Evolutionary conservation across 306 rosid genomes (phyloP), one percentile per base, ranked within the genome.

Genomic region (Castanospermum australe): DNA sequence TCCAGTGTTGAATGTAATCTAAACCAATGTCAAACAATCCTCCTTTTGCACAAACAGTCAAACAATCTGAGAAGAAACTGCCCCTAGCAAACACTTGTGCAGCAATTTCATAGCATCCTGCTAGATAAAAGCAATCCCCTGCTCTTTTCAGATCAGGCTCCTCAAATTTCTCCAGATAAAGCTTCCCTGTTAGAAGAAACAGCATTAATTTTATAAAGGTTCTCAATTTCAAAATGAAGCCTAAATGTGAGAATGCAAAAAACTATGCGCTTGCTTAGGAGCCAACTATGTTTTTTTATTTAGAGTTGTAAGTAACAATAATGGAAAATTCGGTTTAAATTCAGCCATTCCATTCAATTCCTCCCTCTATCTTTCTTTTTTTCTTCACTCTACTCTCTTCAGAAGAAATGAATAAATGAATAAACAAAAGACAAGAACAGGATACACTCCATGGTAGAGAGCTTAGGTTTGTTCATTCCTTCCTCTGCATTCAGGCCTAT

Each of bases 11-110:
- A 59, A 90, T 86, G 74, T 82, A 86, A 15, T 45, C 66, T 33
- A 88, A 84, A 60, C 92, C 94, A 61, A 45, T 28, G 39, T 88
- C 89, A 73, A 84, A 86, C 39, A 86, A 72, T 50, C 76, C 68
- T 48, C 89, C 92, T 41, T 82, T 44, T 3, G 63, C 20, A 67
- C 94, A 88, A 67, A 41, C 86, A 50, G 44, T 60, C 63, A 90
- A 83, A 63, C 94, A 90, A 25, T 82, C 87, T 0, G 83, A 66
- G 39, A 88, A 88, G 50, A 22, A 75, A 67, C 61, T 82, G 5
- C 89, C 94, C n/a, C 65, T 88, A 6, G 88, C 87, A 75, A 73
- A 87, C 6, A 82, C 88, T 5, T 82, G 71, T 15, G 91, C 93
- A 21, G 91, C 88, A 24, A 63, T 68, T 36, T 81, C 64, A n/a